These are phyloP conservation scores for Penicillium sclerotiorum DNA, from an alignment of 2,329 filamentous ascomycete species.

Conservation along the genomic window DNA sequence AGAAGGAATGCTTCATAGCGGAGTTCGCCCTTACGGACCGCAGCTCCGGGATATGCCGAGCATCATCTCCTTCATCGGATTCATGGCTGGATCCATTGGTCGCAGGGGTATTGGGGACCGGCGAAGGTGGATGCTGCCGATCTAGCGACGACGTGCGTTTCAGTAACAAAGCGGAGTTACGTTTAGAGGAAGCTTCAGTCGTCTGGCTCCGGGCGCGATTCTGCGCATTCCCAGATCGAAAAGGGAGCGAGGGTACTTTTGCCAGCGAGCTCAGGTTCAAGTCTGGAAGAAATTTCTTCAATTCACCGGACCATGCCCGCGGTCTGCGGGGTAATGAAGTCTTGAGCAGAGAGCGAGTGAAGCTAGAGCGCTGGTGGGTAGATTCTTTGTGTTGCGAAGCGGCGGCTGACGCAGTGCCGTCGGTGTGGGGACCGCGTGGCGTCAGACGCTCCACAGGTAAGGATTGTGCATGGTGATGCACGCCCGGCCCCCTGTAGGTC, in stretches of 20 bases:
- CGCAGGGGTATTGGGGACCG: neutral
- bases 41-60: slow-evolving; percentile 35
- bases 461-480: slow-evolving; percentile 9
- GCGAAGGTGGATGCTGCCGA: slow-evolving; percentile 8
- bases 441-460: slow-evolving; percentile 13
- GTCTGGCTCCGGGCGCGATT: slow-evolving; percentile 35
- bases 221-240: slow-evolving; percentile 28
- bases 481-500: slow-evolving; percentile 7
- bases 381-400: slow-evolving; percentile 18
- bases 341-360: slow-evolving; percentile 39
- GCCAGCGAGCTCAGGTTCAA: slow-evolving; percentile 29
- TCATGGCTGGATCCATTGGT: slow-evolving; percentile 17
- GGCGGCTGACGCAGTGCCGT: slow-evolving; percentile 6
- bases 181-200: slow-evolving; percentile 10
- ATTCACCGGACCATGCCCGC: slow-evolving; percentile 41
- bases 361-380: slow-evolving; percentile 29
- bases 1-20: slow-evolving; percentile 37
- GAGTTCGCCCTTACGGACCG: slow-evolving; percentile 29
- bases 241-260: slow-evolving; percentile 34
- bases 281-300: slow-evolving; percentile 42
- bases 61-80: slow-evolving; percentile 30
- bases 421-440: slow-evolving; percentile 19
- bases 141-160: slow-evolving; percentile 22
- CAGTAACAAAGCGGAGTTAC: neutral
- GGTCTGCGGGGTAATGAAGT: slow-evolving; percentile 35